Evolutionary conservation across 768 basidiomycete species (phyloP), one percentile per base, ranked within the genome.

Genomic region (Sporobolomyces phaffii): DNA sequence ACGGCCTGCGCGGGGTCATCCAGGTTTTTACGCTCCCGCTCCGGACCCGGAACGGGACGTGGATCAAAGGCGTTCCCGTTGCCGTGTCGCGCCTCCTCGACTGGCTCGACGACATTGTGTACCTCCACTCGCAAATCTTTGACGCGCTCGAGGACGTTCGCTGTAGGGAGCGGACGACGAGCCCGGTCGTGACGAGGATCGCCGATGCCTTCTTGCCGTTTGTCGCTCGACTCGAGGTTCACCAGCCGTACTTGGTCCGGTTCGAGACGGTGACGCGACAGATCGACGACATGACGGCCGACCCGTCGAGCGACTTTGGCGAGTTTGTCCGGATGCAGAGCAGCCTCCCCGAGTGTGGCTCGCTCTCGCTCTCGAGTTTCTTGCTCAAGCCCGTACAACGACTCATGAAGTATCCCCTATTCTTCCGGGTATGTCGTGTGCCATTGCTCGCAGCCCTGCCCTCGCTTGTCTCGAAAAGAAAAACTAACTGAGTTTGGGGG

Each of bases 71-170:
- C 29, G 77, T 97, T 22, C 90, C 91, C 1, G 68, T 79, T 3
- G 82, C 85, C 40, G 81, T 91, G 17, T 82, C 85, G 1, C 83
- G 84, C 15, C 80, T 91, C 26, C 85, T 97, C 66, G 90, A 92
- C 77, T 90, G 89, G 86, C 78, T 93, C 54, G 90, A 93, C 70
- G 89, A 90, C 72, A 89, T 97, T 66, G 80, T 87, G 14, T 85
- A 86, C 60, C 79, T 92, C 2, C 92, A 96, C 71, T 78, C 80
- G 6, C 82, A 86, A 64, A 80, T 96, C 29, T 80, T 82, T 11
- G 79, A 80, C 5, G 77, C 81, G 1, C 75, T 89, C 66, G 77
- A 80, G 17, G 72, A 79, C 74, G 76, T 38, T n/a, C 69, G 73
- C 38, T n/a, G 38, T 38, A 17, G 38, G 38, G 0, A 60, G 65